Evolutionary conservation across 495 filamentous ascomycete species (phyloP), one percentile per base, ranked within the genome.

Genomic region (Aspergillus nanangensis): DNA sequence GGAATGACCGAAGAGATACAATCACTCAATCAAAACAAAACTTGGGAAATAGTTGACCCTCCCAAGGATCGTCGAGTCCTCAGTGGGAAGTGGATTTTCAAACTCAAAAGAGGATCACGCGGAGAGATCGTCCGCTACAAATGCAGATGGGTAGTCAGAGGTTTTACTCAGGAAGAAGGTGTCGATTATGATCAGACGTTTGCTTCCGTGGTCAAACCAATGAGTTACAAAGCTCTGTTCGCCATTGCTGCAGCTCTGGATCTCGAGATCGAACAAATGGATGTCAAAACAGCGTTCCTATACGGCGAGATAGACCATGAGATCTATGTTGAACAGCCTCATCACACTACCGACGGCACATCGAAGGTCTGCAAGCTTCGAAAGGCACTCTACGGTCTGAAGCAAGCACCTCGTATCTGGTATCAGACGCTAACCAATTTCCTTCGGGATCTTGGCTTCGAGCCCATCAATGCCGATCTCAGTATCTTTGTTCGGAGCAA

Each of bases 401-500:
- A 72, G 41, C 55, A 75, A 52, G 55, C 62, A 10, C 63, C 61
- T 29, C 45, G 57, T 1, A 51, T 62, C 31, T 73, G 52, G 62
- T 71, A 70, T 43, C 35, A 61, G 31, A 67, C 47, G 10, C 51
- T 71, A 2, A 48, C 43, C 2, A 55, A 55, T 13, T 66, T 60
- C 45, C 54, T 71, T 17, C 49, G 49, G n/a, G 46, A 31, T 11
- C 46, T 57, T 23, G 52, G 61, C 32, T 71, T 62, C 31, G 31
- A 34, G 8, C 31, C 31, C 13, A 34, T 34, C 31, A 34, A 15
- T 11, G 31, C 31, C 17, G 31, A 34, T 34, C 31, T 34, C 17
- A 15, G 31, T 4, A 34, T 11, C 31, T 34, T 34, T 9, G 31
- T 34, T 15, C 31, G 31, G 31, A 34, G 31, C 31, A 34, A 34